Percentiles rank a stretch among this genome's conserved stretches.
These are phyloP conservation scores for Salix koriyanagi DNA, from an alignment of 345 rosid genomes.

Conservation along the genomic window DNA sequence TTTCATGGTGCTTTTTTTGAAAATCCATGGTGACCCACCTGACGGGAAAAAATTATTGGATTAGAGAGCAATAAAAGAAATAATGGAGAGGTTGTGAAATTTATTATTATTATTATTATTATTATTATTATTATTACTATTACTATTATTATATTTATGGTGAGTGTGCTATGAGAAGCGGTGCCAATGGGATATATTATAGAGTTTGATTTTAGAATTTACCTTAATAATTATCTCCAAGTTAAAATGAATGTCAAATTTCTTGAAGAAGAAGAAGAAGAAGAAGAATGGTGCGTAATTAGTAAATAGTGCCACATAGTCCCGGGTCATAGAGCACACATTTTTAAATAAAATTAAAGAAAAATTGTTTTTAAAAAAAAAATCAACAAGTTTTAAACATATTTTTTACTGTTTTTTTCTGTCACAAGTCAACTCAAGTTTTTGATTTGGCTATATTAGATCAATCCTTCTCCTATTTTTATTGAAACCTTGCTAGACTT, in stretches of 20 bases:
- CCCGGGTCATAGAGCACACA: too few relatives aligned
- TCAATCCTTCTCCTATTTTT: too few relatives aligned
- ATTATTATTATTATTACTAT: not conserved
- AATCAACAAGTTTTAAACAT: too few relatives aligned
- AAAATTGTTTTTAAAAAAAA: too few relatives aligned
- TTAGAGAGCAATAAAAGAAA: not conserved
- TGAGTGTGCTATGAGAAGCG: not conserved
- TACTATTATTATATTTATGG: not conserved
- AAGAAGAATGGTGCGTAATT: too few relatives aligned
- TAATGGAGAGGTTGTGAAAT: not conserved
- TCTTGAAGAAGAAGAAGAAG: too few relatives aligned
- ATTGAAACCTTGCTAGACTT: too few relatives aligned
- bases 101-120: not conserved
- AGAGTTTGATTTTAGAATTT: not conserved
- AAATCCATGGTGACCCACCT: slow-evolving; percentile 11
- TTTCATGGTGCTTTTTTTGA: not conserved
- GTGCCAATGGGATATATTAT: not conserved
- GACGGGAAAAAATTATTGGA: not conserved
- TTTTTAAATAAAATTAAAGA: too few relatives aligned
- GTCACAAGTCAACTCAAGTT: too few relatives aligned
- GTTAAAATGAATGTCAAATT: not conserved
- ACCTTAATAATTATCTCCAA: not conserved
- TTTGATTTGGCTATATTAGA: too few relatives aligned
- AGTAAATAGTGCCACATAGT: too few relatives aligned
- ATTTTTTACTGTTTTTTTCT: too few relatives aligned